Evolutionary conservation across 345 rosid genomes (phyloP), one percentile per base, ranked within the genome.

Genomic region (Arabidopsis suecica): DNA sequence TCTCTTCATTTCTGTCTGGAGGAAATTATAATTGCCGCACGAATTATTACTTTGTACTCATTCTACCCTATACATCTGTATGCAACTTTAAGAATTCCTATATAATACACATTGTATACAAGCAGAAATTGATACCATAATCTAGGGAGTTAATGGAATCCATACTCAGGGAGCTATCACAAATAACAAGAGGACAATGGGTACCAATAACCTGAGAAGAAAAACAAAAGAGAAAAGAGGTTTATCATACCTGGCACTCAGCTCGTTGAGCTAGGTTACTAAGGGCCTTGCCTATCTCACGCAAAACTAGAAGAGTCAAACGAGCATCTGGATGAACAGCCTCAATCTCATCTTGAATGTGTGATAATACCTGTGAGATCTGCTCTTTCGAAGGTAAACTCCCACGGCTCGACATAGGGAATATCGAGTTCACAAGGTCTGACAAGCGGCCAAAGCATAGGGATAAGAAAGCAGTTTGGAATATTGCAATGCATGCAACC

Each of bases 371-470:
- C 84, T 83, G 84, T 37, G 97, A 88, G 69, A 91, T 86, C 67
- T 89, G 94, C 61, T 96, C 98, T 81, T 87, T 96, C 13, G 99
- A 84, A 45, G 98, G 98, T 75, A 96, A 82, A 81, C 82, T 91
- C 80, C 97, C 99, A 44, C 98, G 98, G 82, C 91, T 91, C 61
- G 98, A 88, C 79, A 93, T 82, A 13, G 97, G 97, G 81, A 93
- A 93, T 67, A 88, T 80, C 34, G 88, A 79, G 80, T 93, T 91
- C 61, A 96, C 97, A 48, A 96, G 90, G 76, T 96, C 99, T 38
- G 97, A 89, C 68, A 93, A 83, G 40, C 93, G 95, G 49, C 93
- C 78, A 77, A 96, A 78, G 85, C 98, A 91, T 18, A 72, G 77
- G 51, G 89, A 74, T 85, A 96, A 78, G 85, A 91, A 96, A 75